These are phyloP conservation scores for Mycena citricolor DNA, from an alignment of 1,284 basidiomycete species.

Conservation along the genomic window DNA sequence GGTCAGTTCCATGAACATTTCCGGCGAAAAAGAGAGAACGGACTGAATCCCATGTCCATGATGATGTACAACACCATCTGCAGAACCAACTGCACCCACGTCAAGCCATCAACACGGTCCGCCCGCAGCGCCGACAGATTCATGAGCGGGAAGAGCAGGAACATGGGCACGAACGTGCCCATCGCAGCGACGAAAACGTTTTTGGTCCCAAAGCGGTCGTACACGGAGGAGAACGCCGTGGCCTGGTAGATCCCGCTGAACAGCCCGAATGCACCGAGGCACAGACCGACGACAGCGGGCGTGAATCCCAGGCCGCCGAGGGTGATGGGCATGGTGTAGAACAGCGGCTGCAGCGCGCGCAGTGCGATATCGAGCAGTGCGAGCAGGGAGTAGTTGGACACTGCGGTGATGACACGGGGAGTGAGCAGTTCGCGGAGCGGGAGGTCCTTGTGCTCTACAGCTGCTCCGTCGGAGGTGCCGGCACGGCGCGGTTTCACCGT, in stretches of 20 bases:
- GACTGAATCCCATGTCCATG: constrained; percentile 5
- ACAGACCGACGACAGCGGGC: constrained; percentile 27
- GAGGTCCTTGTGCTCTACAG: no score
- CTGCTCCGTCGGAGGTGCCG: not conserved
- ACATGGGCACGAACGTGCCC: constrained; percentile 25
- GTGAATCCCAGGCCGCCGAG: constrained; percentile 33
- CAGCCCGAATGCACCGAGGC: constrained; percentile 27
- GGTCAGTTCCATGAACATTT: no score
- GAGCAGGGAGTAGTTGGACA: constrained; percentile 32
- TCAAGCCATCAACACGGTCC: constrained; percentile 24
- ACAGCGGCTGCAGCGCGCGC: constrained; percentile 32
- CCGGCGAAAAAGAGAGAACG: not conserved
- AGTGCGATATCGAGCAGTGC: constrained; percentile 34
- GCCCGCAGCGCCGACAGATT: constrained; percentile 22
- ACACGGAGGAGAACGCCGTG: constrained; percentile 27
- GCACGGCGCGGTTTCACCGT: not conserved
- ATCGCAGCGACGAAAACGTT: constrained; percentile 26
- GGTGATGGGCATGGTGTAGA: constrained; percentile 29
- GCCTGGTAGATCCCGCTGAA: constrained; percentile 29
- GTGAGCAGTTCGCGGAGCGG: constrained; percentile 15
- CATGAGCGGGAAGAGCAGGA: constrained; percentile 29
- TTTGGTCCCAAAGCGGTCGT: constrained; percentile 28
- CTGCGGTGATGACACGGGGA: constrained; percentile 15
- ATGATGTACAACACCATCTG: constrained; percentile 24
- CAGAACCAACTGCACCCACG: constrained; percentile 31